Evolutionary conservation across 495 filamentous ascomycete genomes (phyloP), one percentile per base, ranked within the genome.

Genomic region (Evansstolkia leycettana): DNA sequence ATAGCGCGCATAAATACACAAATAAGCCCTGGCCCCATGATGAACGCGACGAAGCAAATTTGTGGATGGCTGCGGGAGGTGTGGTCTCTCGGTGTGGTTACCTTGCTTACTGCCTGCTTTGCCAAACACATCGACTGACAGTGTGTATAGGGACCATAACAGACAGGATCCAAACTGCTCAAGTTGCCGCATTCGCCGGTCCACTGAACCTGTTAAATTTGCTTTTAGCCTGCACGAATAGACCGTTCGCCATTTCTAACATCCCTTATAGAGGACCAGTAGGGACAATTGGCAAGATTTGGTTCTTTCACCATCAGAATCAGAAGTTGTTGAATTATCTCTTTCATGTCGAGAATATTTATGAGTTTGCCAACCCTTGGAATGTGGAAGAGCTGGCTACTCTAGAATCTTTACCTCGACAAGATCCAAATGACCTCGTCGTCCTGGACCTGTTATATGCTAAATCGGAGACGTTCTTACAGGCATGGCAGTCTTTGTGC

Each of bases 1-100:
- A 31, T 73, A 69, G 44, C 63, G 69, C 37, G 72, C 64, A 38
- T 71, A 80, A 55, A 38, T 17, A 38, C 52, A 17, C 59, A 65
- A 31, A 47, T 57, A 34, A 75, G 78, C 26, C 77, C 83, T 5
- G 77, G 73, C 14, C 67, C 73, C 3, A 72, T 72, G 26, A 61
- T 77, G 28, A 64, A 73, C 18, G 75, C 78, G 8, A 75, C 73
- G 17, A 77, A 77, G 37, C 69, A 80, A 33, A 69, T 87, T 30
- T 70, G 86, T 39, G 69, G 75, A 45, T 95, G 89, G 88, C 53
- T 88, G 3, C 76, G 80, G 51, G 72, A 74, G 29, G 75, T 74
- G 42, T 94, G 86, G 88, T 74, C 72, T 42, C 79, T 82, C 39
- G 74, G 79, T 85, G 62, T 43, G 65, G 38, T 47, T 28, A 35